These are phyloP conservation scores for Solanum chilense DNA, from an alignment of 257 asterid species.

Conservation along the genomic window DNA sequence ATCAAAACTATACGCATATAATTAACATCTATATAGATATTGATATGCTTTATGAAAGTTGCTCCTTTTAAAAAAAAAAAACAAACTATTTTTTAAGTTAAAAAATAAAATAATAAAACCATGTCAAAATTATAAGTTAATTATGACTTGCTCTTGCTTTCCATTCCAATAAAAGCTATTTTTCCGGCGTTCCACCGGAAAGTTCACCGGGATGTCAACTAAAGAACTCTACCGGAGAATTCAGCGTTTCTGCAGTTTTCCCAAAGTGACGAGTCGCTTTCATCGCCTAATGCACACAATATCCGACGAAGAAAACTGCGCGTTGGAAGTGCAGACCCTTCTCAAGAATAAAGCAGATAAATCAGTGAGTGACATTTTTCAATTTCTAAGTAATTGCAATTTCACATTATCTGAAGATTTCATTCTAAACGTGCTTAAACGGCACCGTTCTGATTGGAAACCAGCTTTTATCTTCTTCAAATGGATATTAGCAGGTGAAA, in stretches of 20 bases:
- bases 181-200: background rate
- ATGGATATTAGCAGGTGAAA: slow-evolving; percentile 22
- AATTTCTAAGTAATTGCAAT: slow-evolving; percentile 24
- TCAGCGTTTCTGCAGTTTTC: background rate
- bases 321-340: slow-evolving; percentile 41
- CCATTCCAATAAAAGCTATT: background rate
- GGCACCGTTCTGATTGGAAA: slow-evolving; percentile 72
- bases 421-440: slow-evolving; percentile 54
- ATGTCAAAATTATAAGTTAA: too few species aligned
- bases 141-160: background rate
- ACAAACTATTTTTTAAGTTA: too few species aligned
- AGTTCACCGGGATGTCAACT: background rate
- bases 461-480: slow-evolving; percentile 55
- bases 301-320: background rate
- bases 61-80: too few species aligned
- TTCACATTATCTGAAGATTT: slow-evolving; percentile 35
- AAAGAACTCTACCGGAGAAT: background rate
- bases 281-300: background rate
- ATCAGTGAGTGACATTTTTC: slow-evolving; percentile 24
- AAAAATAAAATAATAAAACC: too few species aligned
- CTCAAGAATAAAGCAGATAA: slow-evolving; percentile 26
- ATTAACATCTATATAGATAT: too few species aligned
- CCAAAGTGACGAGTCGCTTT: background rate
- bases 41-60: too few species aligned
- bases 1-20: too few species aligned